Conservation (phyloP, 1,139 yeast species). For the Eremothecium sinecaudum region DNA sequence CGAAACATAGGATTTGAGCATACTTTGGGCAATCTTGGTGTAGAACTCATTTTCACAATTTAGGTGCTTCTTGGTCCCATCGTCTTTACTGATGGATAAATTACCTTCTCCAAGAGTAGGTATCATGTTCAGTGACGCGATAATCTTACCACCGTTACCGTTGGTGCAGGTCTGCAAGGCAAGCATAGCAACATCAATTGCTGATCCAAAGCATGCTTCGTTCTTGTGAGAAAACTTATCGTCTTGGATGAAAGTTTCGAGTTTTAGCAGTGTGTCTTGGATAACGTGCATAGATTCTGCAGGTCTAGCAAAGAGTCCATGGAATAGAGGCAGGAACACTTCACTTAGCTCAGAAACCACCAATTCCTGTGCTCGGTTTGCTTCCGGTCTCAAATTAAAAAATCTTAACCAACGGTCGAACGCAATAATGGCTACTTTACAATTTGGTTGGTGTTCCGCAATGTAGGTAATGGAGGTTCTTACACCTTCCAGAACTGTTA, state of each 20-base stretch:
- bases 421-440: constrained; percentile 61
- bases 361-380: constrained; percentile 54
- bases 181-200: constrained; percentile 56
- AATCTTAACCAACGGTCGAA: constrained; percentile 69
- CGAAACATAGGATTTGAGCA: constrained; percentile 55
- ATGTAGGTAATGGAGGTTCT: constrained; percentile 36
- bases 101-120: constrained; percentile 85
- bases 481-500: constrained; percentile 63
- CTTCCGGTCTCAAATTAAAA: constrained; percentile 52
- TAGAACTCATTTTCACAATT: constrained; percentile 58
- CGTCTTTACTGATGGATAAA: constrained; percentile 45
- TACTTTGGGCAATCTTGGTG: constrained; percentile 49
- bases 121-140: constrained; percentile 54
- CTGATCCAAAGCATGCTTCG: constrained; percentile 76
- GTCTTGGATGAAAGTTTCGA: constrained; percentile 42
- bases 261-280: constrained; percentile 54
- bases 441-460: constrained; percentile 31
- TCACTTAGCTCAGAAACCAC: constrained; percentile 68
- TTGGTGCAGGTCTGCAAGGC: constrained; percentile 50
- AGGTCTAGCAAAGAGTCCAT: constrained; percentile 78
- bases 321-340: constrained; percentile 70
- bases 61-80: constrained; percentile 52
- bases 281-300: constrained; percentile 52
- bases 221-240: constrained; percentile 41
- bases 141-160: constrained; percentile 70